phyloP scores from a whole-genome alignment of 2,329 filamentous ascomycete genomes.

The Exophiala calicioides region DNA sequence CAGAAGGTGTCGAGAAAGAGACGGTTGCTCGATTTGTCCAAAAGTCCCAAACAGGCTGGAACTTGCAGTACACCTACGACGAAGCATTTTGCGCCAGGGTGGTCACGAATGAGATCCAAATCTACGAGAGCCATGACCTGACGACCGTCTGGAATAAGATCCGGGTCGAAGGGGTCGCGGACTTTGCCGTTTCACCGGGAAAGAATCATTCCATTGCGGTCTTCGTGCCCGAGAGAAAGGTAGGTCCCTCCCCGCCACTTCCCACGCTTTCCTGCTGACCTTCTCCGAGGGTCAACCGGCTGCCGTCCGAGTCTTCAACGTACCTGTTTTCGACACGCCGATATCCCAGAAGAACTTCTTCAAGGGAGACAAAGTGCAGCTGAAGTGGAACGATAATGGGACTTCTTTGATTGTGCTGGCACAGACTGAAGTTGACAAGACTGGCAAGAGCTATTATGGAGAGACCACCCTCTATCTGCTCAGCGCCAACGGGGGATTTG shows the following conservation, averaged over 20 bases:
- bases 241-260: slow-evolving; percentile 50
- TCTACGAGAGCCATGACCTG: slow-evolving; percentile 87
- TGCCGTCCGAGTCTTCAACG: slow-evolving; percentile 89
- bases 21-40: slow-evolving; percentile 90
- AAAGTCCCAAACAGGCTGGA: slow-evolving; percentile 94
- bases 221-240: slow-evolving; percentile 94
- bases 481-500: slow-evolving; percentile 86
- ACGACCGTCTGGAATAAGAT: slow-evolving; percentile 92
- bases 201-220: slow-evolving; percentile 90
- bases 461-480: slow-evolving; percentile 96
- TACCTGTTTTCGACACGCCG: slow-evolving; percentile 78
- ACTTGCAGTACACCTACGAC: slow-evolving; percentile 92
- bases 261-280: neutral
- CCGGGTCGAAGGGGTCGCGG: slow-evolving; percentile 82
- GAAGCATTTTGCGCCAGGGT: slow-evolving; percentile 90
- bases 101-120: slow-evolving; percentile 97
- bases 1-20: slow-evolving; percentile 63
- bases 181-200: slow-evolving; percentile 87
- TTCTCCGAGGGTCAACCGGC: slow-evolving; percentile 79
- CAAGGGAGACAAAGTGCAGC: slow-evolving; percentile 97
- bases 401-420: slow-evolving; percentile 91
- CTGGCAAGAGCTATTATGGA: slow-evolving; percentile 98
- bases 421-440: slow-evolving; percentile 96
- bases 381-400: slow-evolving; percentile 95
- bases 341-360: slow-evolving; percentile 98